Percentiles rank a stretch among this genome's conserved stretches.
Evolutionary conservation across 2,329 filamentous ascomycete genomes (phyloP).

Genomic region (Aureobasidium zeae): DNA sequence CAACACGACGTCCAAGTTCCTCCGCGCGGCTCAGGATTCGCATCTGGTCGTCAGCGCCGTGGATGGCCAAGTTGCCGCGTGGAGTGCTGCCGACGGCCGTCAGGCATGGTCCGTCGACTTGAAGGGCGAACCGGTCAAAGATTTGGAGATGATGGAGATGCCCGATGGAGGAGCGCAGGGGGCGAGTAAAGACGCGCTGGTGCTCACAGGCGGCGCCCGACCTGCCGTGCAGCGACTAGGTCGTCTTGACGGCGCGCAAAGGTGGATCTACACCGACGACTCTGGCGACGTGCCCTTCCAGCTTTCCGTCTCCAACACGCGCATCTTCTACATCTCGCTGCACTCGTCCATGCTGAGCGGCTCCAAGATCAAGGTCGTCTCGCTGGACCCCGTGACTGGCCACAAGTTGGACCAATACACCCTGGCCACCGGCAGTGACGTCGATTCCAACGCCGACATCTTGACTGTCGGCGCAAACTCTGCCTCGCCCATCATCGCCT

Average conservation of each 20-base stretch:
- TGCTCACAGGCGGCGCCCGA: conserved; percentile 50
- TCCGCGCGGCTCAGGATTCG: conserved; percentile 70
- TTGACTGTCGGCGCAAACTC: conserved; percentile 69
- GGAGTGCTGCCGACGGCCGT: conserved; percentile 75
- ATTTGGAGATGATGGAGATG: conserved; percentile 69
- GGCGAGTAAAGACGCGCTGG: conserved; percentile 58
- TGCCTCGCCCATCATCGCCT: conserved; percentile 63
- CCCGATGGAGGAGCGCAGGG: conserved; percentile 40
- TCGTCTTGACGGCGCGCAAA: conserved; percentile 59
- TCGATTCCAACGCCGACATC: conserved; percentile 55
- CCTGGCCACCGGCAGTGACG: conserved; percentile 65
- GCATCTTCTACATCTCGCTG: conserved; percentile 67
- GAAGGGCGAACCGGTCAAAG: conserved; percentile 45
- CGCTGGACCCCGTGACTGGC: conserved; percentile 64
- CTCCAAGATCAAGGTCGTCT: conserved; percentile 66
- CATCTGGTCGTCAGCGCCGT: conserved; percentile 66
- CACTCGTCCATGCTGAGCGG: conserved; percentile 57
- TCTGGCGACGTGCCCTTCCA: conserved; percentile 64
- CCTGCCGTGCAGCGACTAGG: conserved; percentile 61
- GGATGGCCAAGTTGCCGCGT: conserved; percentile 62
- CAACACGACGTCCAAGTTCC: conserved; percentile 33
- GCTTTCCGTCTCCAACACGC: conserved; percentile 58
- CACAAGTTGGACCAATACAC: conserved; percentile 61
- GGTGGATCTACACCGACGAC: conserved; percentile 68
- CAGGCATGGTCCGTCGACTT: conserved; percentile 64